phyloP scores from a whole-genome alignment of 768 basidiomycete species.

The Cystobasidium ongulense region DNA sequence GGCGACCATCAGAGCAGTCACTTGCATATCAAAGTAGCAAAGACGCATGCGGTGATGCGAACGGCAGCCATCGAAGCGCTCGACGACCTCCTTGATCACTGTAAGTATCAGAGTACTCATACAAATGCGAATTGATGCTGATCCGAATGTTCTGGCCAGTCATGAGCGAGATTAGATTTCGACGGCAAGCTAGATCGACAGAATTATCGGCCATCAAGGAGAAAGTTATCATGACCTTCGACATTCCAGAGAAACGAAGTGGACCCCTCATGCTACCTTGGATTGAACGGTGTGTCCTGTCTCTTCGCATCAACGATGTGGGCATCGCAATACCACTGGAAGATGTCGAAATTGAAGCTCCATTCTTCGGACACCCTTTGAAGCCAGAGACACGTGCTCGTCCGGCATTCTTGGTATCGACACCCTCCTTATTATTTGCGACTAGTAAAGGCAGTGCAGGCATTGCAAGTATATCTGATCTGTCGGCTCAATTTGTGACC shows the following conservation, averaged over 20 bases:
- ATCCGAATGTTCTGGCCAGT: neutral
- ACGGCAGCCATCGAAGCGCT: constrained; percentile 84
- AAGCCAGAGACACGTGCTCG: constrained; percentile 44
- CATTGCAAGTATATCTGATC: constrained; percentile 59
- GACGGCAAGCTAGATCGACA: constrained; percentile 64
- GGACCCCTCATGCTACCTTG: constrained; percentile 38
- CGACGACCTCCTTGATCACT: constrained; percentile 75
- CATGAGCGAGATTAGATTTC: constrained; percentile 59
- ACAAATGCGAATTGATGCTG: neutral
- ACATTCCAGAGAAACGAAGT: constrained; percentile 43
- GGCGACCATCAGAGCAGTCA: constrained; percentile 22
- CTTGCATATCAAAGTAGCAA: constrained; percentile 49
- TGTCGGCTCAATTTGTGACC: constrained; percentile 69
- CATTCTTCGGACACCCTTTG: constrained; percentile 5
- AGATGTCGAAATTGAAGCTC: constrained; percentile 52
- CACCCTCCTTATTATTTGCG: constrained; percentile 64
- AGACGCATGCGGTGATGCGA: constrained; percentile 87
- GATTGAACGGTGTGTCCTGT: constrained; percentile 47
- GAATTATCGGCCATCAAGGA: constrained; percentile 68
- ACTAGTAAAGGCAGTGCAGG: constrained; percentile 71
- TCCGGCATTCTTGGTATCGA: constrained; percentile 77
- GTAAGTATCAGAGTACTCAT: too few species aligned
- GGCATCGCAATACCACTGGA: constrained; percentile 86
- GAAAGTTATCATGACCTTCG: constrained; percentile 63
- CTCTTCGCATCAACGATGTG: constrained; percentile 52